Percentiles rank a stretch among this genome's conserved stretches.
Evolutionary conservation across 495 filamentous ascomycete species (phyloP).

Genomic region (Neurospora sp.): DNA sequence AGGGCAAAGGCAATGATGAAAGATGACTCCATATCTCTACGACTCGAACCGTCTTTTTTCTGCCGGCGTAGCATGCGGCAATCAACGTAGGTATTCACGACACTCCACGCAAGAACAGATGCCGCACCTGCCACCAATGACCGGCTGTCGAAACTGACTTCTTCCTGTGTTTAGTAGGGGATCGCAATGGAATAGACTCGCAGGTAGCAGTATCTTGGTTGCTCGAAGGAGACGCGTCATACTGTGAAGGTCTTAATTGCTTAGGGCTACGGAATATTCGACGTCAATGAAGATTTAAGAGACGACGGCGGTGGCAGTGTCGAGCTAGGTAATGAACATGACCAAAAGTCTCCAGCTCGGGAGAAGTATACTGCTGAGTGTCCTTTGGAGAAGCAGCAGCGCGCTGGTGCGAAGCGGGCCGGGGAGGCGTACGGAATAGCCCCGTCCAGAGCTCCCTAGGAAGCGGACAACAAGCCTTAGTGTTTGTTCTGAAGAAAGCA

Average conservation of each 20-base stretch:
- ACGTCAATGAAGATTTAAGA: not conserved
- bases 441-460: not conserved
- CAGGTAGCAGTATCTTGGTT: not conserved
- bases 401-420: not conserved
- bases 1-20: not conserved
- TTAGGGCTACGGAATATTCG: not conserved
- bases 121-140: not conserved
- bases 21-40: not conserved
- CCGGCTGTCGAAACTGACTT: not conserved
- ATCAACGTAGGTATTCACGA: not conserved
- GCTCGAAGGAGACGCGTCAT: not conserved
- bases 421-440: not conserved
- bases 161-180: not conserved
- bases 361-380: not conserved
- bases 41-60: not conserved
- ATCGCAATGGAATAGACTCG: not conserved
- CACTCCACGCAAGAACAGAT: not conserved
- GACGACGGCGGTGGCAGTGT: not conserved
- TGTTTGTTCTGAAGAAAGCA: not conserved
- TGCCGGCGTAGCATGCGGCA: not conserved
- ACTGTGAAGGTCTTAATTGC: not conserved
- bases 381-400: not conserved
- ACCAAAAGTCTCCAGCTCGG: not conserved
- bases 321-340: not conserved
- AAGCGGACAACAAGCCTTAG: not conserved